Evolutionary conservation across 371 early-diverging fungal species (phyloP), one percentile per base, ranked within the genome.

Genomic region (Mucor plumbeus): DNA sequence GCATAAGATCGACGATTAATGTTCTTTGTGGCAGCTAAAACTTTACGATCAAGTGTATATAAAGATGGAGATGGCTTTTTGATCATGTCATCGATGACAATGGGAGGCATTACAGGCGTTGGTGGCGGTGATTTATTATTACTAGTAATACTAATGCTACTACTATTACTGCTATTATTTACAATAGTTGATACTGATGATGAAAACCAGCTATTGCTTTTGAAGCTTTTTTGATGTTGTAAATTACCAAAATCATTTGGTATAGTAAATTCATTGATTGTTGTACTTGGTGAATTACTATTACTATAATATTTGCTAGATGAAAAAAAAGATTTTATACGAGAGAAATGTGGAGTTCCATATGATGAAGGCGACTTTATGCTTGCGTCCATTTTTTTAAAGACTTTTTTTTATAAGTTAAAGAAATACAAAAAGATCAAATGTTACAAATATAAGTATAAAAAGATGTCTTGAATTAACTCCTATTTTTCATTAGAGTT

Each of bases 1-100:
- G 93, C 92, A 71, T 94, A 92, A 13, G 90, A 88, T 56, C 94
- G 81, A n/a, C 81, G 72, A 21, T 70, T 50, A 0, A 67, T 53
- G 41, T 47, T 43, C 57, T 56, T 62, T 34, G 38, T 65, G 5
- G 39, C 19, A 0, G 57, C 39, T 35, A 53, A 17, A 7, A 31
- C 15, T 17, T 59, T 50, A 5, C 48, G 59, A 40, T 59, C 69
- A 5, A 47, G 41, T 11, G 59, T 53, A 35, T 56, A 59, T 13
- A 53, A 41, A 31, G 60, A 64, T 19, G 57, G 64, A 6, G 53
- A 10, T 40, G 54, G 67, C 33, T 63, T 59, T 53, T 53, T 62
- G n/a, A 67, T 61, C 41, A 36, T 65, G 21, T 44, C 50, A 58
- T 61, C 50, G 10, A 33, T n/a, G 7, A 62, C 19, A 5, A 39